A percentile compares a stretch with the other conserved stretches of the same genome.
phyloP scores from a whole-genome alignment of 2,329 filamentous ascomycete genomes.

The Emmonsiellopsis sp. region DNA sequence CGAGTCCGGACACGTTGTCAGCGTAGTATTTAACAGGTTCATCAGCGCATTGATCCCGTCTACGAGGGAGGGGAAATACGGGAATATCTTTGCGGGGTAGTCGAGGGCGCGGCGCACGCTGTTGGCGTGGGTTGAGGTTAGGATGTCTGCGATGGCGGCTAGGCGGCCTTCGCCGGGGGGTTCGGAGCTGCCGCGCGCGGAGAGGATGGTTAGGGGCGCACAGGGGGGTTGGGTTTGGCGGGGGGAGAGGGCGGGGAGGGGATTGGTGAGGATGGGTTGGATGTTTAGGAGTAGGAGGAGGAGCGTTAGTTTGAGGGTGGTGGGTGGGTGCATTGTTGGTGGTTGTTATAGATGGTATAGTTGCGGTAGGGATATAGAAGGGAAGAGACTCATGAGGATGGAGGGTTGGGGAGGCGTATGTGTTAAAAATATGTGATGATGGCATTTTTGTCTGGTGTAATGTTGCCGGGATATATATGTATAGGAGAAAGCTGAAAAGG shows the following conservation, averaged over 20 bases:
- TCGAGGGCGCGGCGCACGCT: slow-evolving; percentile 8
- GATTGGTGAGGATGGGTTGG: not conserved
- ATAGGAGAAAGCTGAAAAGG: not conserved
- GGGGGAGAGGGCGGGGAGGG: not conserved
- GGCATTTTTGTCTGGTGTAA: not conserved
- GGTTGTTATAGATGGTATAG: not conserved
- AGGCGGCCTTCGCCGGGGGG: slow-evolving; percentile 10
- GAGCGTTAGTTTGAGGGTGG: not conserved
- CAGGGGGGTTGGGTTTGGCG: not conserved
- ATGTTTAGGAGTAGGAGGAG: not conserved
- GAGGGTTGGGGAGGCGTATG: not conserved
- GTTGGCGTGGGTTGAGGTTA: slow-evolving; percentile 3
- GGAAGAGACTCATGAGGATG: not conserved
- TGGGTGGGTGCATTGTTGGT: not conserved
- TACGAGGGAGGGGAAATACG: slow-evolving; percentile 14
- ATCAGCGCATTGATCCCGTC: slow-evolving; percentile 14
- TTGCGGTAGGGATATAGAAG: not conserved
- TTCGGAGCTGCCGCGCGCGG: slow-evolving; percentile 13
- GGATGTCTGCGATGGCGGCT: slow-evolving; percentile 2
- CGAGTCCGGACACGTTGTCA: slow-evolving; percentile 16
- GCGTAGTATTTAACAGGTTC: slow-evolving; percentile 10
- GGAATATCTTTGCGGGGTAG: slow-evolving; percentile 17
- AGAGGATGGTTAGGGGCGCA: slow-evolving; percentile 10
- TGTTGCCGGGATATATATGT: not conserved
- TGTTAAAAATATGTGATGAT: not conserved